Evolutionary conservation across 169 alveolate genomes (phyloP), one percentile per base, ranked within the genome.

Genomic region (Gregarina niphandrodes): DNA sequence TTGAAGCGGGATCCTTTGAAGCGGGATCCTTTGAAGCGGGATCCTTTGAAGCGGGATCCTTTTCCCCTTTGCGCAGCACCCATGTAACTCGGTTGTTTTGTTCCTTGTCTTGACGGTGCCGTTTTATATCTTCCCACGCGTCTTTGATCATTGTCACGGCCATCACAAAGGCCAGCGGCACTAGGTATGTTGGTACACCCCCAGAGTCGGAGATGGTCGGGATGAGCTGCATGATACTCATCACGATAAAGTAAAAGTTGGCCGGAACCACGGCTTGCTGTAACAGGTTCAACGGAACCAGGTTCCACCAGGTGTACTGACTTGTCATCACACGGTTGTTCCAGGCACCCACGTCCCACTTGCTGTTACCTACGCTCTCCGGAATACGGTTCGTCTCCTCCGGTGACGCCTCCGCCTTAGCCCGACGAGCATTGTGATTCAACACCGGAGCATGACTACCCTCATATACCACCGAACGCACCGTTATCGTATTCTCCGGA

Each of bases 141-240:
- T 85, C 96, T 40, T 83, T 73, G 0, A 80, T 66, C 72, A 80
- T 70, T 17, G 95, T 67, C 1, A 89, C 83, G 1, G 61, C 49
- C 31, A 89, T 57, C 32, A 89, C 95, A 38, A 81, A 67, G n/a
- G 65, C 57, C n/a, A 86, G 65, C 12, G 94, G 94, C 2, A 76
- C 56, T 30, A 80, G 55, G 29, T 73, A 67, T 0, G 83, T 71
- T 2, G 96, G 96, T 49, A 61, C 42, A 32, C 92, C 87, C 37
- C 69, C 61, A 17, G 86, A 57, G 57, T 79, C 81, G 73, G 66
- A 29, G 35, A 52, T 45, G 13, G 37, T 24, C 17, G 64, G 68
- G 11, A 51, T 34, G 42, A 41, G 37, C 36, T 58, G 68, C 43
- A 58, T 45, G 15, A 39, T 15, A 21, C 63, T 57, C 54, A 46